These are phyloP conservation scores for Podospora appendiculata DNA, from an alignment of 495 filamentous ascomycete species.

Conservation along the genomic window DNA sequence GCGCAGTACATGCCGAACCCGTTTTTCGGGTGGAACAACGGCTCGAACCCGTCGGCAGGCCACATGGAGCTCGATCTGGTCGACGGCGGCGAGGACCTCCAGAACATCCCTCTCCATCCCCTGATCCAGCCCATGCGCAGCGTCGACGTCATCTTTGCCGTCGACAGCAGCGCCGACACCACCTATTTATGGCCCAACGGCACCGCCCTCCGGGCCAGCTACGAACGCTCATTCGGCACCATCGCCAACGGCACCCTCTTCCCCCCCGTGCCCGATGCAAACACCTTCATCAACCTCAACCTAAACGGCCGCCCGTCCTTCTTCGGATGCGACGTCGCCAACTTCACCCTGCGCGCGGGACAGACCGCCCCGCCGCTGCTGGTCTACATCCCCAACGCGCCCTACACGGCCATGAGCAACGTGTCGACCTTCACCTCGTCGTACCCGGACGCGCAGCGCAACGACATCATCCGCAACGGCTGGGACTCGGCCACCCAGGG, in stretches of 20 bases:
- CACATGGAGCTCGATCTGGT: conserved; percentile 61
- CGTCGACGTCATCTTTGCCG: conserved; percentile 88
- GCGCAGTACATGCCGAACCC: conserved; percentile 80
- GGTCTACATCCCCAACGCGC: conserved; percentile 85
- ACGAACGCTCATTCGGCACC: conserved; percentile 55
- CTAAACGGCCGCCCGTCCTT: conserved; percentile 83
- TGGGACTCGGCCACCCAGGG: conserved; percentile 74
- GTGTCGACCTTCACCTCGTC: conserved; percentile 59
- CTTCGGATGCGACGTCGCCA: conserved; percentile 78
- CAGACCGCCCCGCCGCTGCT: conserved; percentile 54
- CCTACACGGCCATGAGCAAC: conserved; percentile 68
- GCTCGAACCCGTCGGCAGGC: conserved; percentile 51
- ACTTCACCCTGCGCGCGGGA: conserved; percentile 43
- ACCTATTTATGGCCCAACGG: conserved; percentile 73
- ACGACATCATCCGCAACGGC: conserved; percentile 77
- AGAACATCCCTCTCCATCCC: conserved; percentile 84
- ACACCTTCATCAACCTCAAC: conserved; percentile 81
- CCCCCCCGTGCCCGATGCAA: conserved; percentile 70
- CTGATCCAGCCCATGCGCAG: conserved; percentile 69
- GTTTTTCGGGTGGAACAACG: conserved; percentile 63
- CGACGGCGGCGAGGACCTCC: conserved; percentile 78
- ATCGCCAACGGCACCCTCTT: conserved; percentile 80
- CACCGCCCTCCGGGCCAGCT: conserved; percentile 73
- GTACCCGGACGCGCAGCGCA: conserved; percentile 56
- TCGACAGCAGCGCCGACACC: conserved; percentile 82